Conservation (phyloP, 495 filamentous ascomycete species). For the Penicillium coprophilum region DNA sequence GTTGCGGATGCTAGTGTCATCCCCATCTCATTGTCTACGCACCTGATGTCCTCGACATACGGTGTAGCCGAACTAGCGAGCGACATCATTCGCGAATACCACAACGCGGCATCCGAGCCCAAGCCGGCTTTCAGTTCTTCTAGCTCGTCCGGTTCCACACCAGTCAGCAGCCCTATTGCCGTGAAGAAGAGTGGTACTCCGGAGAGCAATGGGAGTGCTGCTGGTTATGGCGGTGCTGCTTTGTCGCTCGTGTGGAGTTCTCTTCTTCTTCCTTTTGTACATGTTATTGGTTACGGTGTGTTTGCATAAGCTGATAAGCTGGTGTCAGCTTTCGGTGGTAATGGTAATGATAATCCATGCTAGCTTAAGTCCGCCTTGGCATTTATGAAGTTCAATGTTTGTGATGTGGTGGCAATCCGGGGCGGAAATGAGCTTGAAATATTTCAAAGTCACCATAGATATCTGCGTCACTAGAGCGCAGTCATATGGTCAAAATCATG, state of each 20-base stretch:
- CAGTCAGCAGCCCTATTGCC: background rate
- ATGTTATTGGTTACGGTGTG: background rate
- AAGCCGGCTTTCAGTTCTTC: background rate
- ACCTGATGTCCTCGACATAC: slow-evolving; percentile 52
- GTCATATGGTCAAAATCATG: background rate
- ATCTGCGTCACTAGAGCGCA: background rate
- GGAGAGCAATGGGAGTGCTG: background rate
- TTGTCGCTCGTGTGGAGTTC: background rate
- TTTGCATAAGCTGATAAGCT: background rate
- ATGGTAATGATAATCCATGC: background rate
- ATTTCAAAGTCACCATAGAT: background rate
- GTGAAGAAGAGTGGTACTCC: slow-evolving; percentile 1
- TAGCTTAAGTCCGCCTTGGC: too few relatives aligned
- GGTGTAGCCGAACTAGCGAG: slow-evolving; percentile 49
- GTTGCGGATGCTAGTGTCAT: slow-evolving; percentile 50
- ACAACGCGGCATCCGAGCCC: background rate
- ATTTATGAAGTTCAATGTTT: background rate
- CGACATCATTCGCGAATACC: slow-evolving; percentile 15
- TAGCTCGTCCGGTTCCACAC: background rate
- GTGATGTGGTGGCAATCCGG: background rate
- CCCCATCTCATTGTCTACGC: slow-evolving; percentile 49
- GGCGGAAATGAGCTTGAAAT: background rate
- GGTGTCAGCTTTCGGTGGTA: background rate
- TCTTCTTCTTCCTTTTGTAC: background rate
- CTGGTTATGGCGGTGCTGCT: background rate